Evolutionary conservation across 2,329 filamentous ascomycete species (phyloP), one percentile per base, ranked within the genome.

Genomic region (Penicillium sp.): DNA sequence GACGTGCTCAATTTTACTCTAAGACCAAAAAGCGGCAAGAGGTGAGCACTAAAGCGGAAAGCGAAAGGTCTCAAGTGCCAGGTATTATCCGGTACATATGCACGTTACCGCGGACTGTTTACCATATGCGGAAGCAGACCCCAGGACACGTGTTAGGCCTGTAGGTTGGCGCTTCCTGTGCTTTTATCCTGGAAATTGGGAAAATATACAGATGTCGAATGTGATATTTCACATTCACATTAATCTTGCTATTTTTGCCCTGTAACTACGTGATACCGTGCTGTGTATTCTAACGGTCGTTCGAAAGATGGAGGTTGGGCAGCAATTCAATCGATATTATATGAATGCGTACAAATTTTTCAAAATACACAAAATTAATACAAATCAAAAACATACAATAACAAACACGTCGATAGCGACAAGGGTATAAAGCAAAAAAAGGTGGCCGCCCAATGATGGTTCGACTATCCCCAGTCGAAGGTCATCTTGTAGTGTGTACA

Each of bases 371-470:
- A 23, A 33, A 23, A 42, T 4, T 33, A 43, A 21, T 12, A 40
- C 5, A 15, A 15, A 41, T 15, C 1, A 13, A 33, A 17, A 23
- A 29, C 3, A 31, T 3, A 19, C 13, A 35, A 21, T 5, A 33
- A 53, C 3, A 45, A 53, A 6, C 19, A 52, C 23, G 35, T 41
- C 15, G 15, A 37, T 41, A 49, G 29, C 10, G 50, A 57, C 37
- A 27, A 31, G 55, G 55, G 55, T 57, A 57, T 54, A 57, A 48
- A 48, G 17, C 23, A 10, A 53, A 57, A 56, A 41, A 6, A 23
- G 2, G 7, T 35, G 15, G 23, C 50, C 55, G 42, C 50, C 55
- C 55, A 35, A 27, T 53, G 29, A 57, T 54, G 21, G 27, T n/a
- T 37, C 42, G 7, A 55, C 52, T 19, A 8, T 12, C 10, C 4